Evolutionary conservation across 306 rosid species (phyloP).

Genomic region (cucumber (Cucumis sativus)): Cucumber_9930_V3 NC_026660.2:27403001-27403500

Average conservation of each 20-base stretch:
- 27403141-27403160: constrained; percentile 18
- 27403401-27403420: constrained; percentile 3
- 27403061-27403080: constrained; percentile 68
- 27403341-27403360: background rate
- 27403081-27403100: constrained; percentile 84
- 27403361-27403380: background rate
- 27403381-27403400: background rate
- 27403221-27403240: constrained; percentile 10
- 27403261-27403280: constrained; percentile 25
- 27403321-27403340: constrained; percentile 21
- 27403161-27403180: constrained; percentile 30
- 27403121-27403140: constrained; percentile 13
- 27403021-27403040: constrained; percentile 68
- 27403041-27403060: constrained; percentile 64
- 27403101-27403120: constrained; percentile 16
- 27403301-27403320: constrained; percentile 12
- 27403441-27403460: background rate
- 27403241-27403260: constrained; percentile 28
- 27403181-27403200: constrained; percentile 15
- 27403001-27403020: constrained; percentile 60
- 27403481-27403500: constrained; percentile 30
- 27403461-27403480: constrained; percentile 22
- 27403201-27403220: constrained; percentile 13
- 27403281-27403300: constrained; percentile 1
- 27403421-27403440: background rate